These are phyloP conservation scores for Aspergillus quadrilineatus DNA, from an alignment of 2,329 filamentous ascomycete species.

Conservation along the genomic window DNA sequence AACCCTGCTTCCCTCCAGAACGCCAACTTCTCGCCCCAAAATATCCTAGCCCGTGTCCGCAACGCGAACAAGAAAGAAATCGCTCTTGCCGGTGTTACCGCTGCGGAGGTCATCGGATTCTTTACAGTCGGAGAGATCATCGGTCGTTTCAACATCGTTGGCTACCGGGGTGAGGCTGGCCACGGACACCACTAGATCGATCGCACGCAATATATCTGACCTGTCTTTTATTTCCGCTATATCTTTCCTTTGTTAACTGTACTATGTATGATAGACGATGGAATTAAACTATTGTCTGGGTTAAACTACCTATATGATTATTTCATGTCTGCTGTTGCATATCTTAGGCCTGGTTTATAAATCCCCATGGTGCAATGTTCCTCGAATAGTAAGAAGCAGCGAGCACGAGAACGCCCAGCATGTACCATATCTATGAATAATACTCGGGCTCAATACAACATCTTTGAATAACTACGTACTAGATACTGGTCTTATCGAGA, in stretches of 20 bases:
- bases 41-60: conserved; percentile 59
- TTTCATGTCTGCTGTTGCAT: background rate
- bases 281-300: conserved; percentile 46
- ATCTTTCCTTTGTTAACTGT: conserved; percentile 33
- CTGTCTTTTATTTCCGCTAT: conserved; percentile 35
- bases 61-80: conserved; percentile 71
- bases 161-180: conserved; percentile 72
- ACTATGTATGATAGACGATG: conserved; percentile 50
- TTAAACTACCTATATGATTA: conserved; percentile 14
- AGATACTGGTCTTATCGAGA: too few species aligned
- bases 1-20: conserved; percentile 65
- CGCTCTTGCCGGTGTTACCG: conserved; percentile 70
- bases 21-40: conserved; percentile 56
- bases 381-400: too few species aligned
- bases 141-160: conserved; percentile 89
- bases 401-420: too few species aligned
- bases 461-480: too few species aligned
- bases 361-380: background rate
- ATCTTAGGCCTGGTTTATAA: background rate
- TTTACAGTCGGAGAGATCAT: conserved; percentile 98
- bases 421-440: too few species aligned
- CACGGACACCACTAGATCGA: conserved; percentile 41
- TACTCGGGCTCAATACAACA: too few species aligned
- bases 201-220: conserved; percentile 27
- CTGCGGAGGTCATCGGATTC: conserved; percentile 88